These are phyloP conservation scores for Lipomyces mesembrius DNA, from an alignment of 805 yeast genomes.

Conservation along the genomic window DNA sequence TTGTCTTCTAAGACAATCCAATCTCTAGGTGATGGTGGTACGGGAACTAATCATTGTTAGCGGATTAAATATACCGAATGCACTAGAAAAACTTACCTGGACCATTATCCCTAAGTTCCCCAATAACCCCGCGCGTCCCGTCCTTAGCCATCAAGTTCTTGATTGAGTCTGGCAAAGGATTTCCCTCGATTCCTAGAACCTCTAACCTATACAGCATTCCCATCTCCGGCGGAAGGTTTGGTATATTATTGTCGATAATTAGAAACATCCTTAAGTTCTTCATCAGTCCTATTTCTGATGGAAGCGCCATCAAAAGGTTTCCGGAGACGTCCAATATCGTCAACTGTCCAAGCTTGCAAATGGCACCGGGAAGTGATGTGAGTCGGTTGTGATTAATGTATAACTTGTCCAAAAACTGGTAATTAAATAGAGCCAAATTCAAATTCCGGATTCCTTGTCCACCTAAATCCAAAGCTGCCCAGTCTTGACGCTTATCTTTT, in stretches of 20 bases:
- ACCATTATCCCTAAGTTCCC: conserved; percentile 79
- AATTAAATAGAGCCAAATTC: conserved; percentile 75
- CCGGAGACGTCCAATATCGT: conserved; percentile 84
- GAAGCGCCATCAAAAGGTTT: conserved; percentile 72
- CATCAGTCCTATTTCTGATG: conserved; percentile 82
- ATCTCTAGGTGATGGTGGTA: conserved; percentile 72
- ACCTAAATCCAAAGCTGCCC: conserved; percentile 92
- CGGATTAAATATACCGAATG: not conserved
- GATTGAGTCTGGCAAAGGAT: conserved; percentile 70
- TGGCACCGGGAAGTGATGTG: conserved; percentile 65
- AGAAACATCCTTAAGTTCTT: conserved; percentile 79
- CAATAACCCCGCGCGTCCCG: conserved; percentile 83
- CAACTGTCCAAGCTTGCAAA: conserved; percentile 70
- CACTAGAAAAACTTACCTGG: conserved; percentile 48
- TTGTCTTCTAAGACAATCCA: conserved; percentile 83
- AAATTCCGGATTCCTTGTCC: conserved; percentile 81
- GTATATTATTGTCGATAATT: conserved; percentile 82
- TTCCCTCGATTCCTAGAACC: conserved; percentile 92
- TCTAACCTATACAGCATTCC: conserved; percentile 84
- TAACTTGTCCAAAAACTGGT: conserved; percentile 81
- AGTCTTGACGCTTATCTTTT: conserved; percentile 44
- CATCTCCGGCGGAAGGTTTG: conserved; percentile 77
- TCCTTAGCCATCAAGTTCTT: conserved; percentile 73
- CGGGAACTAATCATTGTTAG: conserved; percentile 41
- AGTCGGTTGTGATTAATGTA: conserved; percentile 87